phyloP scores from a whole-genome alignment of 257 asterid species.

The Solanum bulbocastanum region DNA sequence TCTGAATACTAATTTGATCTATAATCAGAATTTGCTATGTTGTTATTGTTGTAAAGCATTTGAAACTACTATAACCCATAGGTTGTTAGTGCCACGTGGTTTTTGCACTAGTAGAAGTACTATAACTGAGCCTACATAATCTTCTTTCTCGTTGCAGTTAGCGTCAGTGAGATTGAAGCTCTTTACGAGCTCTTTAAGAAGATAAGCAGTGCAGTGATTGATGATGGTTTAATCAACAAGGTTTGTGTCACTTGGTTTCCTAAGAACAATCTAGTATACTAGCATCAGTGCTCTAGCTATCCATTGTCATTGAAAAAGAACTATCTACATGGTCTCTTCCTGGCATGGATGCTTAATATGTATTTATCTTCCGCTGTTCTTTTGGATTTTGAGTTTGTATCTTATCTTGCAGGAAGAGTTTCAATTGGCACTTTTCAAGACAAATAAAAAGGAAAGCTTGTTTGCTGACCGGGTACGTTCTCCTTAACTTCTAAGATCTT shows the following conservation, averaged over 20 bases:
- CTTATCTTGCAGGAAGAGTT: conserved; percentile 76
- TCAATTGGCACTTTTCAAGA: conserved; percentile 93
- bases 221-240: conserved; percentile 97
- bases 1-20: no score
- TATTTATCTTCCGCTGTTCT: not conserved
- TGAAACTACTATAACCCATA: not conserved
- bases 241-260: conserved; percentile 14
- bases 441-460: conserved; percentile 91
- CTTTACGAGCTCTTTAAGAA: conserved; percentile 93
- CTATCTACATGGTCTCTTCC: not conserved
- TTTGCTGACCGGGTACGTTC: conserved; percentile 89
- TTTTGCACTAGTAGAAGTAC: not conserved
- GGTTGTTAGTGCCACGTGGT: not conserved
- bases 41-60: no score
- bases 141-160: conserved; percentile 44
- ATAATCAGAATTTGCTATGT: no score
- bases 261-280: not conserved
- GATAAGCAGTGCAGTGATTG: conserved; percentile 98
- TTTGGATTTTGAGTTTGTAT: not conserved
- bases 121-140: not conserved
- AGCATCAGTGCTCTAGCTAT: not conserved
- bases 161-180: conserved; percentile 98
- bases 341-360: not conserved
- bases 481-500: not conserved
- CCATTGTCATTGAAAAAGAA: not conserved